phyloP scores from a whole-genome alignment of 2,329 filamentous ascomycete genomes.

The Claviceps sp. region DNA sequence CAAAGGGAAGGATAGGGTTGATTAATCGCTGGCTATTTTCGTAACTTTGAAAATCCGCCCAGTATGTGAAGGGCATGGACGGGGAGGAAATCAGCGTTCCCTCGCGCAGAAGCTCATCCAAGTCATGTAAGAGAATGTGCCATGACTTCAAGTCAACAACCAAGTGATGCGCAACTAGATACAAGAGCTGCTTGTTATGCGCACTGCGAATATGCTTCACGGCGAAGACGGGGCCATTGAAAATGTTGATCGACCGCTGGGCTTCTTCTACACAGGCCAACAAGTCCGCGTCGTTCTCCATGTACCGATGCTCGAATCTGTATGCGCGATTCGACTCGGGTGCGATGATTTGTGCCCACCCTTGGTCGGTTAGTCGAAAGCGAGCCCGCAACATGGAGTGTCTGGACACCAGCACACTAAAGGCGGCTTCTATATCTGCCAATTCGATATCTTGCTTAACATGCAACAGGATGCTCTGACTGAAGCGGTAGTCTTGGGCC shows the following conservation, averaged over 20 bases:
- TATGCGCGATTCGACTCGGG: slow-evolving; percentile 29
- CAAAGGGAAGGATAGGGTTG: slow-evolving; percentile 24
- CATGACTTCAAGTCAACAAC: slow-evolving; percentile 38
- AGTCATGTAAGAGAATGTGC: slow-evolving; percentile 34
- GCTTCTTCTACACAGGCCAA: slow-evolving; percentile 25
- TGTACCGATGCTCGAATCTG: slow-evolving; percentile 27
- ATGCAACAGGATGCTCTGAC: slow-evolving; percentile 35
- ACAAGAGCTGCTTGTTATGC: slow-evolving; percentile 33
- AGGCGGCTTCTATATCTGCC: slow-evolving; percentile 32
- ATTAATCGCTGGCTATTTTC: slow-evolving; percentile 19
- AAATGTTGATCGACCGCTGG: slow-evolving; percentile 33
- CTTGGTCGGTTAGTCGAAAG: slow-evolving; percentile 24
- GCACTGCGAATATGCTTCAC: slow-evolving; percentile 33
- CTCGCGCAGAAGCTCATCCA: slow-evolving; percentile 33
- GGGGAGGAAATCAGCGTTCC: slow-evolving; percentile 30
- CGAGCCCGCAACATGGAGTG: slow-evolving; percentile 39
- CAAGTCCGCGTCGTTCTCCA: slow-evolving; percentile 28
- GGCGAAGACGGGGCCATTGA: slow-evolving; percentile 36
- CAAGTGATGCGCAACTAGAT: slow-evolving; percentile 37
- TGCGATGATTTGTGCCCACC: slow-evolving; percentile 34
- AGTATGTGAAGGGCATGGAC: slow-evolving; percentile 34
- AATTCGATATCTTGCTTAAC: slow-evolving; percentile 27
- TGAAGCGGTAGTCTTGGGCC: slow-evolving; percentile 32
- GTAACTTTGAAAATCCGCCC: slow-evolving; percentile 32
- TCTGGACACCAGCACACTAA: slow-evolving; percentile 34